A percentile compares a stretch with the other conserved stretches of the same genome.
Conservation (phyloP, 495 filamentous ascomycete species). For the Lophiostoma macrostomum region DNA sequence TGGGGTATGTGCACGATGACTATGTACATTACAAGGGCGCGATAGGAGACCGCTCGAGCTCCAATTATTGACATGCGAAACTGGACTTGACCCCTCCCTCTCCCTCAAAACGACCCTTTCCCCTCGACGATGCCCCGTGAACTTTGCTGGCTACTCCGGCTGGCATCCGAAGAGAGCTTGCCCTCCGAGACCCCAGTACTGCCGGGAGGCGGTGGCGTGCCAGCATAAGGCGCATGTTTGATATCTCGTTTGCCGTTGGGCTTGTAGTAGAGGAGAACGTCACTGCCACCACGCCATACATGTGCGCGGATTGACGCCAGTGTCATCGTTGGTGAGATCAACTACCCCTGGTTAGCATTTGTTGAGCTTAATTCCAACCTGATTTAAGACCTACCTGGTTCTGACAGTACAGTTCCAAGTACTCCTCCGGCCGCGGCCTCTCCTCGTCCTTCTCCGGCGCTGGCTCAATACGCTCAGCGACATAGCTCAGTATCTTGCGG, state of each 20-base stretch:
- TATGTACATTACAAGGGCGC: constrained; percentile 28
- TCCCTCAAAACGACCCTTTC: constrained; percentile 1
- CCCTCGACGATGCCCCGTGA: constrained; percentile 25
- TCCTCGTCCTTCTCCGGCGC: constrained; percentile 53
- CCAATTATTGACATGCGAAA: neutral
- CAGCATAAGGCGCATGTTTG: constrained; percentile 21
- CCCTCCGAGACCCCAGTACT: constrained; percentile 28
- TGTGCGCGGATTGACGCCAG: constrained; percentile 85
- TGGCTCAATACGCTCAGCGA: constrained; percentile 85
- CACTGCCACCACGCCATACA: constrained; percentile 87
- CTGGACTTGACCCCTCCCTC: neutral
- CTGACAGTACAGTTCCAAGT: constrained; percentile 90
- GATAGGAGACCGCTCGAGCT: no score
- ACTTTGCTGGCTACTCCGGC: constrained; percentile 23
- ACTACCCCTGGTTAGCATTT: constrained; percentile 3
- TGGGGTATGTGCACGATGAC: constrained; percentile 26
- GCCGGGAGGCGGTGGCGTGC: constrained; percentile 9
- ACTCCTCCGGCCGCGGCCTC: constrained; percentile 78
- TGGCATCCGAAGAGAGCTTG: constrained; percentile 25
- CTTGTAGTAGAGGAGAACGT: constrained; percentile 88
- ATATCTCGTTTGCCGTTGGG: constrained; percentile 72
- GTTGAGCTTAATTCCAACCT: constrained; percentile 7
- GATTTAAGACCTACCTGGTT: constrained; percentile 76
- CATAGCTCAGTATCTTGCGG: constrained; percentile 90
- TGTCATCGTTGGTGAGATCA: constrained; percentile 71